These are phyloP conservation scores for Trichosporon coremiiforme DNA, from an alignment of 1,284 basidiomycete genomes.

Conservation along the genomic window DNA sequence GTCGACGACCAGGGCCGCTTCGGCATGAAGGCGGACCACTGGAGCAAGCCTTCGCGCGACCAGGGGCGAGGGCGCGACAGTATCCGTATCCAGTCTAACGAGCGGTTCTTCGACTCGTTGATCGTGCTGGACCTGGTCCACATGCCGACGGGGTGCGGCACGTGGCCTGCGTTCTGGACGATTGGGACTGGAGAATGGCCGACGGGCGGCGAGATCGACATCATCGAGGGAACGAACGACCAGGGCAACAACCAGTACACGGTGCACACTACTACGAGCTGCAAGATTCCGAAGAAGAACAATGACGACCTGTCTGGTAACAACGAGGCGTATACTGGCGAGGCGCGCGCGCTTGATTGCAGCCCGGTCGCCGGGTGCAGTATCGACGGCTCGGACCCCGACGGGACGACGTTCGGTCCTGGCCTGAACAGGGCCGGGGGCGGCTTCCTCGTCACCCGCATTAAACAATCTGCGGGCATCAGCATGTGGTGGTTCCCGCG, in stretches of 20 bases:
- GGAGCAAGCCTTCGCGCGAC: slow-evolving; percentile 30
- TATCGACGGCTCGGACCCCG: not conserved
- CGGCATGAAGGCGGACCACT: slow-evolving; percentile 45
- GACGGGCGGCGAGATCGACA: slow-evolving; percentile 76
- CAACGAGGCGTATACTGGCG: slow-evolving; percentile 50
- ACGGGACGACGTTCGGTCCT: slow-evolving; percentile 31
- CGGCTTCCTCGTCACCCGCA: slow-evolving; percentile 58
- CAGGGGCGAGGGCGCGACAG: slow-evolving; percentile 46
- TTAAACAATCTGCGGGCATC: slow-evolving; percentile 37
- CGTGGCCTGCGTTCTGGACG: slow-evolving; percentile 71
- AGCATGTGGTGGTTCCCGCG: slow-evolving; percentile 28
- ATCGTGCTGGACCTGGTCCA: slow-evolving; percentile 52
- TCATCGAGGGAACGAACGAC: slow-evolving; percentile 66
- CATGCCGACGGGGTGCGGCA: slow-evolving; percentile 54
- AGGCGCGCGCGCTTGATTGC: slow-evolving; percentile 26
- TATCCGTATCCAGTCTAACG: slow-evolving; percentile 49
- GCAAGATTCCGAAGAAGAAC: slow-evolving; percentile 43
- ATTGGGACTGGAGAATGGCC: slow-evolving; percentile 68
- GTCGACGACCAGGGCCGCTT: slow-evolving; percentile 17
- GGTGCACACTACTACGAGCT: slow-evolving; percentile 57
- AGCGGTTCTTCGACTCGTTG: slow-evolving; percentile 34
- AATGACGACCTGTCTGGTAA: slow-evolving; percentile 64
- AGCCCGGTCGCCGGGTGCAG: slow-evolving; percentile 59
- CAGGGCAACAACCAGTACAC: slow-evolving; percentile 22
- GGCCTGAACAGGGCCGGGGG: slow-evolving; percentile 62